phyloP scores from a whole-genome alignment of 352 stramenopile species.

The Phytophthora fragariae region DNA sequence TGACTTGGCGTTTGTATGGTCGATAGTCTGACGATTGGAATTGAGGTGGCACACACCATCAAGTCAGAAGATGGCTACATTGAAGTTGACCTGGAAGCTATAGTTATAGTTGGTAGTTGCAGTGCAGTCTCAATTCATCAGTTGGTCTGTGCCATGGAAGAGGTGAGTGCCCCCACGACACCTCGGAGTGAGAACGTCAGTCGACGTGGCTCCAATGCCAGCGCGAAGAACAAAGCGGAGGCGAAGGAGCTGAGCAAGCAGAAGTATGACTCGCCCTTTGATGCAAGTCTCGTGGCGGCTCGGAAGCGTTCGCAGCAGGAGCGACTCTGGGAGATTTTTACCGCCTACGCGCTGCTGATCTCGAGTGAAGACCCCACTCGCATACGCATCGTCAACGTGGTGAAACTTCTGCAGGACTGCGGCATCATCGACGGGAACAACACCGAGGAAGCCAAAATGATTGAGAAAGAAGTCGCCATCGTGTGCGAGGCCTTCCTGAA shows the following conservation, averaged over 20 bases:
- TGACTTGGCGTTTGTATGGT: slow-evolving; percentile 6
- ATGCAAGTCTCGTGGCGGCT: slow-evolving; percentile 60
- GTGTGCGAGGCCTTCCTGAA: slow-evolving; percentile 81
- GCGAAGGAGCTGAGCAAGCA: slow-evolving; percentile 48
- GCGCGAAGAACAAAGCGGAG: slow-evolving; percentile 26
- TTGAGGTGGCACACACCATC: slow-evolving; percentile 17
- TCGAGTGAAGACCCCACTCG: slow-evolving; percentile 81
- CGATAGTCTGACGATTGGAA: slow-evolving; percentile 23
- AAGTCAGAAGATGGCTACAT: slow-evolving; percentile 7
- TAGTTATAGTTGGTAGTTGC: slow-evolving; percentile 19
- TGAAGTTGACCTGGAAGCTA: slow-evolving; percentile 6
- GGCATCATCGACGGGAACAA: slow-evolving; percentile 65
- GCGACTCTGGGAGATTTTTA: slow-evolving; percentile 83
- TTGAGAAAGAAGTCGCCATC: slow-evolving; percentile 79
- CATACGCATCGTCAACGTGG: slow-evolving; percentile 71
- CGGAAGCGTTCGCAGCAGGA: slow-evolving; percentile 72
- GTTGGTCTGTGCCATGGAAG: slow-evolving; percentile 6
- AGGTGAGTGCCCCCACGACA: slow-evolving; percentile 4
- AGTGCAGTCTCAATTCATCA: no score
- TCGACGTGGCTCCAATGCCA: slow-evolving; percentile 25
- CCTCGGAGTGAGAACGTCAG: slow-evolving; percentile 8
- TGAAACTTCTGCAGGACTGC: slow-evolving; percentile 83
- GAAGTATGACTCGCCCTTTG: slow-evolving; percentile 68
- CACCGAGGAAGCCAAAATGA: slow-evolving; percentile 65
- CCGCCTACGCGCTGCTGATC: slow-evolving; percentile 74